A percentile compares a stretch with the other conserved stretches of the same genome.
These are phyloP conservation scores for Brassica nigra DNA, from an alignment of 345 rosid species.

Conservation along the genomic window DNA sequence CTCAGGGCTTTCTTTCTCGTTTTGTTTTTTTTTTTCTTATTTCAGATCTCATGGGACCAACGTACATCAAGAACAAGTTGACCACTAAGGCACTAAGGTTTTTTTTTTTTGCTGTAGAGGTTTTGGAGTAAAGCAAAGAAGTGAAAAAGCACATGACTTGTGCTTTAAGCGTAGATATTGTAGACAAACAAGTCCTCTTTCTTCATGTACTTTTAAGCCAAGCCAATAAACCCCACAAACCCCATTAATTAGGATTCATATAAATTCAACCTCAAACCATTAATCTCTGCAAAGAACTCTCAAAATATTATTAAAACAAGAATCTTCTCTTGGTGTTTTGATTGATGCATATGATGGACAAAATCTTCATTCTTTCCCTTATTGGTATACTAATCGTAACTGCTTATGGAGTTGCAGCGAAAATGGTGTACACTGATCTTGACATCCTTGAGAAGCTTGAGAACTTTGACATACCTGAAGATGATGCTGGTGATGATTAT, in stretches of 20 bases:
- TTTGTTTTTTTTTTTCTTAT: constrained; percentile 2
- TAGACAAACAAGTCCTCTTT: constrained; percentile 51
- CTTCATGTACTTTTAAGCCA: constrained; percentile 95
- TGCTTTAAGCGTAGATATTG: constrained; percentile 81
- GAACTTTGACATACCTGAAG: constrained; percentile 57
- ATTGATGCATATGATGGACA: constrained; percentile 57
- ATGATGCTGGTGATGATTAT: constrained; percentile 47
- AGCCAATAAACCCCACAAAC: constrained; percentile 55
- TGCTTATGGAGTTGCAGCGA: constrained; percentile 60
- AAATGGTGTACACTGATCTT: constrained; percentile 45
- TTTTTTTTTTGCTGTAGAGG: constrained; percentile 40
- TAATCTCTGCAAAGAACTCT: constrained; percentile 46
- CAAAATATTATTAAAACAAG: background rate
- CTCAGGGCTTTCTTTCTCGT: constrained; percentile 18
- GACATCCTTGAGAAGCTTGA: constrained; percentile 52
- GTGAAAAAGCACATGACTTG: constrained; percentile 65
- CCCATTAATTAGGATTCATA: constrained; percentile 53
- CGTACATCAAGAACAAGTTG: constrained; percentile 48
- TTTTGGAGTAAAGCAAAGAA: constrained; percentile 94
- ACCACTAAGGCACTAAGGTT: constrained; percentile 26
- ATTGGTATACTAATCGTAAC: constrained; percentile 54
- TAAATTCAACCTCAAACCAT: constrained; percentile 59
- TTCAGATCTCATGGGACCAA: constrained; percentile 36
- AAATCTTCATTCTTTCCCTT: constrained; percentile 52
- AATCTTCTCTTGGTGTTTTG: constrained; percentile 10